A percentile compares a stretch with the other conserved stretches of the same genome.
phyloP scores from a whole-genome alignment of 1,284 basidiomycete species.

The Trametes hirsuta region DNA sequence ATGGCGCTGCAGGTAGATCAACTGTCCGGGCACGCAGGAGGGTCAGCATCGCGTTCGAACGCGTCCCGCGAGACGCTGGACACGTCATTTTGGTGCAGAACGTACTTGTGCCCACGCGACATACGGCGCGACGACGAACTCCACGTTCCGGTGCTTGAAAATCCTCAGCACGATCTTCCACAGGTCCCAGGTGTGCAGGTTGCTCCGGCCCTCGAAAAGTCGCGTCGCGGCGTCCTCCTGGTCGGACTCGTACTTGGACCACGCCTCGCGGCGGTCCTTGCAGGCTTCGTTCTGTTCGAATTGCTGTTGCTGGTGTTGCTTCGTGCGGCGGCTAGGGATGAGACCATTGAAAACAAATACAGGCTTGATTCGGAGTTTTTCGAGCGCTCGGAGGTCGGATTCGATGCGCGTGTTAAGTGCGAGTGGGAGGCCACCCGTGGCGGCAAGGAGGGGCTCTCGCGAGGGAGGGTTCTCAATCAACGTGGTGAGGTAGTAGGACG shows the following conservation, averaged over 20 bases:
- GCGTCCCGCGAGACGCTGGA: conserved; percentile 19
- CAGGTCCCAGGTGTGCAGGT: conserved; percentile 82
- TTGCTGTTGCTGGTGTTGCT: conserved; percentile 55
- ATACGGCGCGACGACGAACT: conserved; percentile 96
- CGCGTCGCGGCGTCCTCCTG: conserved; percentile 86
- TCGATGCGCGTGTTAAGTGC: conserved; percentile 88
- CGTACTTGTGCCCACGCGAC: conserved; percentile 90
- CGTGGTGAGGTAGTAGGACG: conserved; percentile 85
- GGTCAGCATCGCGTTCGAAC: conserved; percentile 4
- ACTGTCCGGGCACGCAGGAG: conserved; percentile 45
- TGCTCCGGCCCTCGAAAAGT: conserved; percentile 76
- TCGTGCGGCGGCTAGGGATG: conserved; percentile 68
- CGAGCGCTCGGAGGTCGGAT: conserved; percentile 87
- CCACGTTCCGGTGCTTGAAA: conserved; percentile 94
- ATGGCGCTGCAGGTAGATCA: conserved; percentile 94
- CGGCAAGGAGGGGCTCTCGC: conserved; percentile 90
- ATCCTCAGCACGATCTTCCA: conserved; percentile 92
- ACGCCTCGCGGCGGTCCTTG: conserved; percentile 79
- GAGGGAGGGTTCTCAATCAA: conserved; percentile 78
- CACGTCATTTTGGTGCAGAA: conserved; percentile 27
- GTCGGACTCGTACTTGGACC: conserved; percentile 88
- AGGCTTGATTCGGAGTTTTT: conserved; percentile 92
- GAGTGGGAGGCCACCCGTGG: conserved; percentile 92
- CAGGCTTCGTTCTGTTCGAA: conserved; percentile 73
- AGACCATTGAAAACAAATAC: conserved; percentile 97